Evolutionary conservation across 495 filamentous ascomycete genomes (phyloP).

Genomic region (Hypoxylon fragiforme): DNA sequence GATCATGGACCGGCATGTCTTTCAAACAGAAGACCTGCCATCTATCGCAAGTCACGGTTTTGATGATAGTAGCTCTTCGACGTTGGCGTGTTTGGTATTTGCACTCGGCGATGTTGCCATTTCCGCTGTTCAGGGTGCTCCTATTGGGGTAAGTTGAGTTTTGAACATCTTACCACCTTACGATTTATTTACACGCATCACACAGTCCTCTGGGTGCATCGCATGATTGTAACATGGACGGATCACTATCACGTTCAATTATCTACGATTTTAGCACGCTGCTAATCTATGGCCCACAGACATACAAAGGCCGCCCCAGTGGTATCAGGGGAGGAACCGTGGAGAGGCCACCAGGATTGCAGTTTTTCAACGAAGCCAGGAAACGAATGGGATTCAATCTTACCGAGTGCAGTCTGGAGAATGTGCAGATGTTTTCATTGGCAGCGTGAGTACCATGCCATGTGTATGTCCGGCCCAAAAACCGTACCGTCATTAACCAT

Average conservation of each 20-base stretch:
- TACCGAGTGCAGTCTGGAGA: constrained; percentile 58
- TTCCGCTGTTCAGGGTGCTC: constrained; percentile 49
- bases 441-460: constrained; percentile 53
- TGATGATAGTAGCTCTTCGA: constrained; percentile 50
- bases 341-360: constrained; percentile 57
- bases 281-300: constrained; percentile 12
- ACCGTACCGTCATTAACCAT: constrained; percentile 9
- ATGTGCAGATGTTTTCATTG: constrained; percentile 59
- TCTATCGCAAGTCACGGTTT: constrained; percentile 53
- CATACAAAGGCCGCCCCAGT: constrained; percentile 49
- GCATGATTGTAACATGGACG: background rate
- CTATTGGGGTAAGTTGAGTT: constrained; percentile 39
- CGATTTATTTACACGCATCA: background rate
- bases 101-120: constrained; percentile 59
- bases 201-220: background rate
- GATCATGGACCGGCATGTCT: constrained; percentile 57
- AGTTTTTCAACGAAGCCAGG: constrained; percentile 62
- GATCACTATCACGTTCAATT: background rate
- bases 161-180: background rate
- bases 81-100: constrained; percentile 60
- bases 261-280: background rate
- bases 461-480: background rate
- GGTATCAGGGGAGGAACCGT: constrained; percentile 56
- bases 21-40: constrained; percentile 51
- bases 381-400: constrained; percentile 60